Base-by-base conservation (phyloP, 2,329 filamentous ascomycete species). In the Penicillium sp. region DNA sequence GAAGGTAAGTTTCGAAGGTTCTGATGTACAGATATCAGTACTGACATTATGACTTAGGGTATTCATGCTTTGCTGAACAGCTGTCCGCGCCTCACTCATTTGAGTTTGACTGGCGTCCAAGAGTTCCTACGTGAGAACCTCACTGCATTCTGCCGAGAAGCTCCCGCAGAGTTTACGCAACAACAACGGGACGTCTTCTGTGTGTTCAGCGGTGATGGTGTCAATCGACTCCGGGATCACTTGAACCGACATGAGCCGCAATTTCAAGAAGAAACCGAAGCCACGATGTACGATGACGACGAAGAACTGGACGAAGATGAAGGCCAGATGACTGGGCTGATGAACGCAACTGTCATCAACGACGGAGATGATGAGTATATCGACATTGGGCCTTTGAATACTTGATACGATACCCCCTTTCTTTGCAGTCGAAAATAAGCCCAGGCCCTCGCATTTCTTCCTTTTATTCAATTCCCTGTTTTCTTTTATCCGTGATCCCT, bases 181-280 rank as follows among this genome's bases (percentile, higher is more conserved):
- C 92, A 97, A 69, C 94, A 99, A 73, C 86, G 94, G 60, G 88
- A 93, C 50, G 91, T 97, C 8, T 99, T 99, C 72, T 99, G 94
- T 69, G 94, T 99, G 52, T 99, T 99, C 74, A 97, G 92, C 2
- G 93, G 94, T 6, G 82, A 85, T 26, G 92, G 92, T 53, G 93
- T 99, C 2, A 79, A 80, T 40, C 84, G 85, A 39, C 84, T 99
- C 26, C 88, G 93, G 40, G 82, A 87, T 29, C 89, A 92, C 69
- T 81, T 99, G 38, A 95, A 92, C 48, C 64, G 60, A 62, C 74
- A 76, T 11, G 71, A 74, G 38, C 58, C 63, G 29, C 56, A 65
- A 42, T 65, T 59, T 31, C 69, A 64, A 37, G 70, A 72, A 37
- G 64, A 68, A 57, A 69, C 66, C 11, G 74, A 76, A 57, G 72